Conservation (phyloP, 2,329 filamentous ascomycete species). For the Colletotrichum euphorbiae region DNA sequence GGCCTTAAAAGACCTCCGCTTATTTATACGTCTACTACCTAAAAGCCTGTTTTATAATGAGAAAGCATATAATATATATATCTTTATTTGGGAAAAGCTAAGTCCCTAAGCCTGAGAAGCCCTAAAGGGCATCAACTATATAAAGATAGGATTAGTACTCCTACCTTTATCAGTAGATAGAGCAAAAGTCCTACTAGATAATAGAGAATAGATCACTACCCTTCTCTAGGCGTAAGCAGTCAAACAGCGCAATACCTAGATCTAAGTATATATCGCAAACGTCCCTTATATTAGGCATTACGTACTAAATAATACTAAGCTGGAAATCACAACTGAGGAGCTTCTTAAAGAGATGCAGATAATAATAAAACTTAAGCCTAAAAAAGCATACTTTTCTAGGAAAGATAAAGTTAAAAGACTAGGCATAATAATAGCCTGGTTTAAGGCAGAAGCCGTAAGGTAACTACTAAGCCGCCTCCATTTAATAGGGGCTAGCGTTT, state of each 20-base stretch:
- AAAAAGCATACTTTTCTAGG: constrained; percentile 13
- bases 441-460: constrained; percentile 7
- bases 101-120: background rate
- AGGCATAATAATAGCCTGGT: constrained; percentile 7
- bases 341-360: background rate
- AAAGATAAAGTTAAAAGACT: constrained; percentile 9
- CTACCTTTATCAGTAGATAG: background rate
- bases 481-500: constrained; percentile 12
- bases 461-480: constrained; percentile 11
- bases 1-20: background rate
- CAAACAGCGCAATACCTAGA: background rate
- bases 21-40: background rate
- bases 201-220: constrained; percentile 1
- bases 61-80: background rate
- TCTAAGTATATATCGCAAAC: background rate
- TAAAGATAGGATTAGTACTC: constrained; percentile 12
- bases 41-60: background rate
- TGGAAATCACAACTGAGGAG: background rate
- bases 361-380: background rate
- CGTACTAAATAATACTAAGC: background rate
- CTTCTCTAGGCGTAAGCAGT: background rate
- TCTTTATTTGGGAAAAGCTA: background rate
- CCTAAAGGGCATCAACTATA: constrained; percentile 2
- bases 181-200: background rate
- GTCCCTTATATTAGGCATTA: background rate